Evolutionary conservation across 1,284 basidiomycete genomes (phyloP).

Genomic region (Malassezia furfur): DNA sequence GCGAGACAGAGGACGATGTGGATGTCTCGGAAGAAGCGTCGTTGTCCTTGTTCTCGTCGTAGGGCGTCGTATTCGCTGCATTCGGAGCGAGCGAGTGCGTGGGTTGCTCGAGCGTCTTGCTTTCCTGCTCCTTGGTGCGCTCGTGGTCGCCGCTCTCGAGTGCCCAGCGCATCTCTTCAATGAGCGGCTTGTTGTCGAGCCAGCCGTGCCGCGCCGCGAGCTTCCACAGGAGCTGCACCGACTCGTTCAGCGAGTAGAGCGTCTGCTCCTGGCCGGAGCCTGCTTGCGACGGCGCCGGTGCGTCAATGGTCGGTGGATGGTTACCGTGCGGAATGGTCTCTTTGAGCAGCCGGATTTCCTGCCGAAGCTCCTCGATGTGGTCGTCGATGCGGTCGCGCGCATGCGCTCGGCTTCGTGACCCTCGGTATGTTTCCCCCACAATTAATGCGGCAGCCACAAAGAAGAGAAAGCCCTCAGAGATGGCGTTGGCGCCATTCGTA

Average conservation of each 20-base stretch:
- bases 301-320: neutral
- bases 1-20: neutral
- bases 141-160: slow-evolving; percentile 2
- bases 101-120: neutral
- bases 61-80: neutral
- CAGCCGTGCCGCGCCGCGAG: slow-evolving; percentile 13
- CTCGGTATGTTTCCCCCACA: slow-evolving; percentile 38
- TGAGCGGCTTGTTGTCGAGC: slow-evolving; percentile 1
- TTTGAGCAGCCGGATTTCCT: slow-evolving; percentile 21
- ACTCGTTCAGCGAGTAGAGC: neutral
- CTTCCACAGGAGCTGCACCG: slow-evolving; percentile 6
- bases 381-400: slow-evolving; percentile 38
- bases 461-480: slow-evolving; percentile 44
- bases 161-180: slow-evolving; percentile 7
- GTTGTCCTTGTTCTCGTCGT: neutral
- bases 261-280: neutral
- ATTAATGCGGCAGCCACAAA: slow-evolving; percentile 40
- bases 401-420: slow-evolving; percentile 33
- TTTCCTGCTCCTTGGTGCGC: neutral
- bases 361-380: slow-evolving; percentile 24
- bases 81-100: neutral
- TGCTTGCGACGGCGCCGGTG: neutral
- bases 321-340: neutral
- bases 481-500: slow-evolving; percentile 39
- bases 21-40: neutral